Conservation (phyloP, 768 basidiomycete species). For the Boletus insuetus region DNA sequence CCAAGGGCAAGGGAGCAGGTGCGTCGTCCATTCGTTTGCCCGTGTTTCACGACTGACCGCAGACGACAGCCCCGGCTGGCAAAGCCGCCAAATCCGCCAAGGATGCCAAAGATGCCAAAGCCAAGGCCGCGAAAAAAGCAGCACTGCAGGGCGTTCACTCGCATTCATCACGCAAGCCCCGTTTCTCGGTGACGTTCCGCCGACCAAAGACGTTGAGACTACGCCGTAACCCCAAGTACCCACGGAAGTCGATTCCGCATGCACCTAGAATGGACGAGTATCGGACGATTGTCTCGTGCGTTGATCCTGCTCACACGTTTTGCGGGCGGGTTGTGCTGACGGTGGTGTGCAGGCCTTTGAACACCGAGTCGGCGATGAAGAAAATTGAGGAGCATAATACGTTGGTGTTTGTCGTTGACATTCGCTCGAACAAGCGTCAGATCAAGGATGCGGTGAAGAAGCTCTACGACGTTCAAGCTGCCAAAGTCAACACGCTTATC, state of each 20-base stretch:
- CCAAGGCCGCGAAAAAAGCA: constrained; percentile 95
- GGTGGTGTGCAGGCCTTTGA: constrained; percentile 57
- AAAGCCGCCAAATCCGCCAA: constrained; percentile 20
- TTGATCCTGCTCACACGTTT: constrained; percentile 8
- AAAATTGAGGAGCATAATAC: constrained; percentile 99
- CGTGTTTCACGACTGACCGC: constrained; percentile 19
- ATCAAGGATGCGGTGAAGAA: constrained; percentile 99
- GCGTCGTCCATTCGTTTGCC: constrained; percentile 21
- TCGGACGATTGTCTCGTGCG: constrained; percentile 88
- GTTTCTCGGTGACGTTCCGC: constrained; percentile 89
- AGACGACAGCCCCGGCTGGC: constrained; percentile 18
- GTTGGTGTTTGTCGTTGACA: constrained; percentile 94
- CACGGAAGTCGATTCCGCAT: constrained; percentile 92
- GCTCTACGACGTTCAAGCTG: constrained; percentile 94
- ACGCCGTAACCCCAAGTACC: constrained; percentile 84
- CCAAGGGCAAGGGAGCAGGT: constrained; percentile 60
- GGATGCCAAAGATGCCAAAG: constrained; percentile 53
- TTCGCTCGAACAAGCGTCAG: constrained; percentile 96
- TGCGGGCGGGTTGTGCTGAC: neutral
- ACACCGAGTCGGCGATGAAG: constrained; percentile 99
- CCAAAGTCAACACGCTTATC: constrained; percentile 97
- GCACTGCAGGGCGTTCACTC: constrained; percentile 84
- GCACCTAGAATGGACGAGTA: constrained; percentile 95
- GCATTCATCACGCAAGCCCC: constrained; percentile 75
- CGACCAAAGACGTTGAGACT: constrained; percentile 92